These are phyloP conservation scores for Aspergillus texensis DNA, from an alignment of 2,329 filamentous ascomycete genomes.

Conservation along the genomic window DNA sequence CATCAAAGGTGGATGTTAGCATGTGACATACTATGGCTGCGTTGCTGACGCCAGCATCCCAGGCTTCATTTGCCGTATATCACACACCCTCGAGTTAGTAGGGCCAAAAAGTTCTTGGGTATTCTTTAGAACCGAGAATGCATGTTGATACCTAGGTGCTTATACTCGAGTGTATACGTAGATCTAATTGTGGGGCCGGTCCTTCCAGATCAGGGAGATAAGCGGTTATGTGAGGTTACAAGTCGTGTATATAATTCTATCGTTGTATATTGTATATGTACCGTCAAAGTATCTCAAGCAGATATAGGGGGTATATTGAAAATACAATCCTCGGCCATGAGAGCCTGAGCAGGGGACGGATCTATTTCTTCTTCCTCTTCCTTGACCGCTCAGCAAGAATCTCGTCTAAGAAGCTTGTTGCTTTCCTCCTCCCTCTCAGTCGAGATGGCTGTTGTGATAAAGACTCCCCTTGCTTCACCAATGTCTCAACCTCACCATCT, in stretches of 20 bases:
- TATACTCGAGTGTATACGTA: slow-evolving; percentile 12
- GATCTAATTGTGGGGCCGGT: slow-evolving; percentile 5
- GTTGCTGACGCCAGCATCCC: slow-evolving; percentile 13
- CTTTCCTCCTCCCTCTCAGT: slow-evolving; percentile 40
- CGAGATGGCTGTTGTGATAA: slow-evolving; percentile 17
- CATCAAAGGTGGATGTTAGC: slow-evolving; percentile 5
- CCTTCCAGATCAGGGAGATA: not conserved
- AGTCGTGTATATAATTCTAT: slow-evolving; percentile 8
- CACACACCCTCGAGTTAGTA: slow-evolving; percentile 30
- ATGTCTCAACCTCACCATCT: slow-evolving; percentile 11
- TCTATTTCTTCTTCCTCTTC: slow-evolving; percentile 53
- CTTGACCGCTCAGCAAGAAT: slow-evolving; percentile 49
- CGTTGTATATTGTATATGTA: slow-evolving; percentile 3
- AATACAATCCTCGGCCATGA: not conserved
- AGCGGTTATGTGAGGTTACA: not conserved
- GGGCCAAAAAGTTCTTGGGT: slow-evolving; percentile 22
- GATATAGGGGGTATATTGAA: not conserved
- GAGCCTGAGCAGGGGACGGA: not conserved
- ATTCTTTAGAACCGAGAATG: slow-evolving; percentile 25
- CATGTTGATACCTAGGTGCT: slow-evolving; percentile 26
- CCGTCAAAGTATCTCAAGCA: not conserved
- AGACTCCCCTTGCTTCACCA: slow-evolving; percentile 9
- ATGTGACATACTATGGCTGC: slow-evolving; percentile 2
- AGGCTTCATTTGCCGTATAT: slow-evolving; percentile 18
- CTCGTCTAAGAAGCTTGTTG: slow-evolving; percentile 58